A percentile compares a stretch with the other conserved stretches of the same genome.
Evolutionary conservation across 768 basidiomycete genomes (phyloP).

Genomic region (Royoungia palumana): DNA sequence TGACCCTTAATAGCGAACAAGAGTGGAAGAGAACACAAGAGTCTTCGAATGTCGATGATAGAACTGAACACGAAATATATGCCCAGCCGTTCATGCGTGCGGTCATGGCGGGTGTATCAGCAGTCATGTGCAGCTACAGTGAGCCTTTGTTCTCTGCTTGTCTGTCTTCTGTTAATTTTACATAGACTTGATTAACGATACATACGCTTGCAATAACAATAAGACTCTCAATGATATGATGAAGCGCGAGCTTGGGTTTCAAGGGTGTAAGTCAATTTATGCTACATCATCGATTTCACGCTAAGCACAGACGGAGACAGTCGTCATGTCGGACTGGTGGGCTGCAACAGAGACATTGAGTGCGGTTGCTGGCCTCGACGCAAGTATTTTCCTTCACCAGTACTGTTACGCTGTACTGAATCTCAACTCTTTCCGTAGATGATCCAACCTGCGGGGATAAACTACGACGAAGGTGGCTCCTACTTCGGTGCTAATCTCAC

Average conservation of each 20-base stretch:
- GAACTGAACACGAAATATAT: slow-evolving; percentile 55
- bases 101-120: slow-evolving; percentile 63
- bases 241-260: slow-evolving; percentile 65
- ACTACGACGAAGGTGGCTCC: slow-evolving; percentile 31
- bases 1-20: slow-evolving; percentile 29
- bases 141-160: not conserved
- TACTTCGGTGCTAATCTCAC: slow-evolving; percentile 64
- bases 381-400: slow-evolving; percentile 19
- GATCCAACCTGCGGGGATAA: slow-evolving; percentile 69
- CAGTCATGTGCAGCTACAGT: slow-evolving; percentile 67
- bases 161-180: not conserved
- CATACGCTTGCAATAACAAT: slow-evolving; percentile 63
- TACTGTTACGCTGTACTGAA: not conserved
- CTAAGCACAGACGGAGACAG: slow-evolving; percentile 22
- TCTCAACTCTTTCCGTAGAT: slow-evolving; percentile 38
- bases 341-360: slow-evolving; percentile 48
- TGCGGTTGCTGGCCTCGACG: slow-evolving; percentile 61
- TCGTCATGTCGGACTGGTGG: slow-evolving; percentile 60
- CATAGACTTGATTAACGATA: slow-evolving; percentile 52
- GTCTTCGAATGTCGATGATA: slow-evolving; percentile 39
- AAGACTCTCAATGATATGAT: slow-evolving; percentile 55
- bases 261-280: slow-evolving; percentile 45
- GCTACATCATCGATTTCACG: not conserved
- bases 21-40: slow-evolving; percentile 32
- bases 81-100: slow-evolving; percentile 54